Evolutionary conservation across 352 stramenopile genomes (phyloP).

Genomic region (Globisporangium middletonii): DNA sequence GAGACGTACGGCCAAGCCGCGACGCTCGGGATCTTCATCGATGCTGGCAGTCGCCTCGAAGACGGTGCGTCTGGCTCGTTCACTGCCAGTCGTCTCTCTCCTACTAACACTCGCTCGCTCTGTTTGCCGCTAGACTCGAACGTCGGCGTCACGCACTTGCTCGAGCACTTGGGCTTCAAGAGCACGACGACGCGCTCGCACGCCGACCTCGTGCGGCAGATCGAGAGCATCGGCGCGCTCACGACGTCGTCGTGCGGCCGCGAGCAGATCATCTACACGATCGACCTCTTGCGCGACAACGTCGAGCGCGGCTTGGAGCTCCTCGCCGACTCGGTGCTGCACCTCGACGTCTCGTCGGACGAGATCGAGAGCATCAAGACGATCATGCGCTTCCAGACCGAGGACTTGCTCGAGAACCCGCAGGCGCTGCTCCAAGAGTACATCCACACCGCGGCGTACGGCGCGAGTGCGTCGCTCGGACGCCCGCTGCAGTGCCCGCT

Average conservation of each 20-base stretch:
- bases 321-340: conserved; percentile 84
- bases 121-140: conserved; percentile 30
- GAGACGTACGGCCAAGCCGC: conserved; percentile 95
- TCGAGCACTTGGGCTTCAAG: conserved; percentile 96
- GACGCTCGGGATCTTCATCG: conserved; percentile 92
- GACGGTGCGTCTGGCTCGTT: conserved; percentile 21
- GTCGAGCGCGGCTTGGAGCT: conserved; percentile 87
- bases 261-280: conserved; percentile 97
- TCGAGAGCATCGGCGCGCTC: conserved; percentile 92
- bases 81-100: neutral
- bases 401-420: conserved; percentile 89
- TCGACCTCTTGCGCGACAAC: conserved; percentile 95
- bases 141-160: conserved; percentile 89
- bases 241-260: conserved; percentile 88
- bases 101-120: neutral
- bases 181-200: conserved; percentile 82
- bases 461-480: conserved; percentile 58
- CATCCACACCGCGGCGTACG: conserved; percentile 88
- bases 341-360: conserved; percentile 69
- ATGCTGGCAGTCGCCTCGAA: conserved; percentile 87
- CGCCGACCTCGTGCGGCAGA: conserved; percentile 81
- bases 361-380: conserved; percentile 91
- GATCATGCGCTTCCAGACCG: conserved; percentile 92
- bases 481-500: conserved; percentile 75
- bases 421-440: conserved; percentile 77